These are phyloP conservation scores for Amphirosellinia nigrospora DNA, from an alignment of 495 filamentous ascomycete genomes.

Conservation along the genomic window DNA sequence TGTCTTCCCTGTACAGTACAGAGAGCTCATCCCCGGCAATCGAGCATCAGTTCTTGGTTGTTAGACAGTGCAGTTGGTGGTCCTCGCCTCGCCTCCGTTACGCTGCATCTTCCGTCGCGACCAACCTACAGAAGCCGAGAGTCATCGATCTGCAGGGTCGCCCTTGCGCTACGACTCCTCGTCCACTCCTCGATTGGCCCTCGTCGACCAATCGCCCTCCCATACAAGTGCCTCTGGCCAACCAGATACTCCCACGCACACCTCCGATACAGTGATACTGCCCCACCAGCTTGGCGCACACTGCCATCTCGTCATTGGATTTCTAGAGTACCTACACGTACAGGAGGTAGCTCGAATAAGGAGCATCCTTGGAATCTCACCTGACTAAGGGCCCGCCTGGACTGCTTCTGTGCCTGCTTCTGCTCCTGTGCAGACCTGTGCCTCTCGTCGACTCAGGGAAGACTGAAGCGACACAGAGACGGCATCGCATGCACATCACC, in stretches of 20 bases:
- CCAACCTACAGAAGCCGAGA: slow-evolving; percentile 6
- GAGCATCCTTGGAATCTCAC: slow-evolving; percentile 31
- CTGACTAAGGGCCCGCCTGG: slow-evolving; percentile 31
- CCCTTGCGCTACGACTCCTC: slow-evolving; percentile 26
- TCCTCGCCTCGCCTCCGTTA: slow-evolving; percentile 4
- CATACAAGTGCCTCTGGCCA: slow-evolving; percentile 33
- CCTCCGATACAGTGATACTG: slow-evolving; percentile 38
- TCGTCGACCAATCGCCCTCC: slow-evolving; percentile 28
- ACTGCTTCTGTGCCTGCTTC: slow-evolving; percentile 15
- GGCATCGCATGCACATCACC: not conserved
- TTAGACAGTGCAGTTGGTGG: not conserved
- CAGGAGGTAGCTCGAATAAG: slow-evolving; percentile 34
- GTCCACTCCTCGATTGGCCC: slow-evolving; percentile 13
- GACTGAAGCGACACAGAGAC: not conserved
- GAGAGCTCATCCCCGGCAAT: not conserved
- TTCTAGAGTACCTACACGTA: too few relatives aligned
- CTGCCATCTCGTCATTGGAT: slow-evolving; percentile 33
- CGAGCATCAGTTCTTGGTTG: not conserved
- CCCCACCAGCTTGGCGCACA: slow-evolving; percentile 37
- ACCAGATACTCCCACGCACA: slow-evolving; percentile 37
- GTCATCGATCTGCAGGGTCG: slow-evolving; percentile 27
- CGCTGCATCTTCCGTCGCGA: slow-evolving; percentile 31
- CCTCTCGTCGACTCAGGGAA: not conserved
- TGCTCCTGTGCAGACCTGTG: too few relatives aligned
- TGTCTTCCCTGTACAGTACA: too few relatives aligned